Evolutionary conservation across 176 grass and related monocot genomes (phyloP), one percentile per base, ranked within the genome.

Genomic region (Canna indica): DNA sequence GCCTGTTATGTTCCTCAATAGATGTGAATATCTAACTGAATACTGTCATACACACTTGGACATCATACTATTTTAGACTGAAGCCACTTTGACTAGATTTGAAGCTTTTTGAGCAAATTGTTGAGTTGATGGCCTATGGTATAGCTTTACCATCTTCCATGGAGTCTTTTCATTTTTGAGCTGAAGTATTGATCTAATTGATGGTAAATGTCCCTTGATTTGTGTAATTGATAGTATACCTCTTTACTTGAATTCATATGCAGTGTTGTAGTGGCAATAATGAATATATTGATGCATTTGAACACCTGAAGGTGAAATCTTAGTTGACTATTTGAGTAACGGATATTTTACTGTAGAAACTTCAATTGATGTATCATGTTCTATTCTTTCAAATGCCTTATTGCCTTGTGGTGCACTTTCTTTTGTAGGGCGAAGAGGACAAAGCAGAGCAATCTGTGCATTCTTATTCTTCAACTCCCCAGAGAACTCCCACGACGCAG

Each of bases 401-500:
- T 8, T 25, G n/a, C 28, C 12, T 31, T n/a, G n/a, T n/a, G n/a
- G n/a, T n/a, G n/a, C n/a, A 28, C n/a, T 74, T 14, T 63, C 3
- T 58, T 35, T 59, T 59, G 41, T 73, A 87, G 84, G 78, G 68
- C 67, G 84, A 86, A 76, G 81, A 72, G 28, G 71, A 74, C 52
- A 84, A 29, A 75, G 65, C 41, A 64, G 87, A 90, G 67, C 83
- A 86, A 29, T 81, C 68, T 70, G 78, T 73, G 29, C 68, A 66
- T 53, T 82, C 84, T 36, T 56, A 84, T 56, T 68, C 81, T 1
- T 82, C 88, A 47, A 86, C 88, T 54, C 88, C 84, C 17, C 84
- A 87, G 48, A 68, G 74, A 57, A 53, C 78, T 61, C 33, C 64
- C 56, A 81, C 75, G 35, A 86, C 76, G 78, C 64, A 70, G 33